These are phyloP conservation scores for Eucalyptus tenuipes DNA, from an alignment of 345 rosid species.

Conservation along the genomic window DNA sequence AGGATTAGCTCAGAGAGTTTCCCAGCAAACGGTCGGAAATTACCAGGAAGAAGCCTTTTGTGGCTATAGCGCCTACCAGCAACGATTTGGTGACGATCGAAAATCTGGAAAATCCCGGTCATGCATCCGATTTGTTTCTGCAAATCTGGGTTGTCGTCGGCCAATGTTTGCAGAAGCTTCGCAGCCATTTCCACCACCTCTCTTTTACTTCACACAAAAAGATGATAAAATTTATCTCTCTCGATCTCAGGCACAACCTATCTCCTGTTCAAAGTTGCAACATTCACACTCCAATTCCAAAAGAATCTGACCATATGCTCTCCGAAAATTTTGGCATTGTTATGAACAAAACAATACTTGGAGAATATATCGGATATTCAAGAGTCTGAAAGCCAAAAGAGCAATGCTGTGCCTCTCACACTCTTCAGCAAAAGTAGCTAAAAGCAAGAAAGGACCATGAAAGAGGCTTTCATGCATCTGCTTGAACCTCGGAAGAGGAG, in stretches of 20 bases:
- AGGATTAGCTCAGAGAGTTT: not conserved
- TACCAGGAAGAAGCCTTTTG: conserved; percentile 57
- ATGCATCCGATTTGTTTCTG: conserved; percentile 96
- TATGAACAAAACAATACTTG: not conserved
- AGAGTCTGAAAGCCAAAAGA: not conserved
- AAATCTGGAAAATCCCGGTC: conserved; percentile 85
- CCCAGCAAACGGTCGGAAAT: not conserved
- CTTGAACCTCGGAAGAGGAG: conserved; percentile 7
- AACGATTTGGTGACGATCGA: conserved; percentile 60
- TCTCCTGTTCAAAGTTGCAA: not conserved
- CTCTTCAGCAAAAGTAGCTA: not conserved
- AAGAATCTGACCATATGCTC: not conserved
- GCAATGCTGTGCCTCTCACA: not conserved
- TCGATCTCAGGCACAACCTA: not conserved
- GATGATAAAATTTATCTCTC: not conserved
- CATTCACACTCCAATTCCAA: not conserved
- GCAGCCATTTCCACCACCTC: conserved; percentile 54
- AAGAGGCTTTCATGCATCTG: not conserved
- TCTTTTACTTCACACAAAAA: not conserved
- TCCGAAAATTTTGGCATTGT: not conserved
- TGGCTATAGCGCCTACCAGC: conserved; percentile 34
- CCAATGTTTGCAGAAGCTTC: conserved; percentile 80
- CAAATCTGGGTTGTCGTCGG: conserved; percentile 89
- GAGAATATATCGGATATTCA: not conserved
- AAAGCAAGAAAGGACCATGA: not conserved